phyloP scores from a whole-genome alignment of 1,139 yeast species.

The Pichia sp. region DNA sequence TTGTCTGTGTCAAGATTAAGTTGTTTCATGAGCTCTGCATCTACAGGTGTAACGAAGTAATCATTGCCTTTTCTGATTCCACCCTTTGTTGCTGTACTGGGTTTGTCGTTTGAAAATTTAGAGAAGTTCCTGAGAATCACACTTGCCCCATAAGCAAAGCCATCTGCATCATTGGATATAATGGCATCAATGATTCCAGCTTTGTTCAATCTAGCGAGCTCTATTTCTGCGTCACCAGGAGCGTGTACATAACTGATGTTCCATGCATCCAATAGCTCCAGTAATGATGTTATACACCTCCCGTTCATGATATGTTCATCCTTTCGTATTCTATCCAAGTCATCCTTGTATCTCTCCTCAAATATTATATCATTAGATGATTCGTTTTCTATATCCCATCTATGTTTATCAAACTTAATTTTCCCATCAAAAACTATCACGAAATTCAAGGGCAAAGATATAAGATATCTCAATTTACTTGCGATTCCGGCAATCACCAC shows the following conservation, averaged over 20 bases:
- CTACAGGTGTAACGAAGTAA: slow-evolving; percentile 45
- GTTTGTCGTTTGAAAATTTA: slow-evolving; percentile 40
- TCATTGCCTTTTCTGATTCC: slow-evolving; percentile 25
- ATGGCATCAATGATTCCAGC: slow-evolving; percentile 66
- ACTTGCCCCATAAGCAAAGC: slow-evolving; percentile 68
- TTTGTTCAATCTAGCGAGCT: slow-evolving; percentile 62
- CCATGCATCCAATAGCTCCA: slow-evolving; percentile 34
- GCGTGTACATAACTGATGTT: slow-evolving; percentile 48
- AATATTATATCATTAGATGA: slow-evolving; percentile 15
- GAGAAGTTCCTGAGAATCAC: slow-evolving; percentile 54
- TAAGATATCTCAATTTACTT: slow-evolving; percentile 47
- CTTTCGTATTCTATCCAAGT: slow-evolving; percentile 6
- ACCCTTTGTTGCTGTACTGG: slow-evolving; percentile 22
- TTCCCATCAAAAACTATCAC: slow-evolving; percentile 77
- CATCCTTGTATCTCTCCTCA: slow-evolving; percentile 17
- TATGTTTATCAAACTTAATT: slow-evolving; percentile 37
- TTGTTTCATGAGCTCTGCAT: slow-evolving; percentile 32
- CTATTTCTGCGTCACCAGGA: slow-evolving; percentile 85
- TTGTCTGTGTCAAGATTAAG: slow-evolving; percentile 41
- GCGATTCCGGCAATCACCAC: slow-evolving; percentile 13
- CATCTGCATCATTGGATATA: slow-evolving; percentile 70
- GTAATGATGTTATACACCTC: slow-evolving; percentile 24
- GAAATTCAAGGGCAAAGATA: slow-evolving; percentile 50
- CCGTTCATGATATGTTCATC: slow-evolving; percentile 9
- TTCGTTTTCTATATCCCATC: slow-evolving; percentile 22